Conservation (phyloP, 202 grass and related monocot species). For the Cymbopogon flexuosus region DNA sequence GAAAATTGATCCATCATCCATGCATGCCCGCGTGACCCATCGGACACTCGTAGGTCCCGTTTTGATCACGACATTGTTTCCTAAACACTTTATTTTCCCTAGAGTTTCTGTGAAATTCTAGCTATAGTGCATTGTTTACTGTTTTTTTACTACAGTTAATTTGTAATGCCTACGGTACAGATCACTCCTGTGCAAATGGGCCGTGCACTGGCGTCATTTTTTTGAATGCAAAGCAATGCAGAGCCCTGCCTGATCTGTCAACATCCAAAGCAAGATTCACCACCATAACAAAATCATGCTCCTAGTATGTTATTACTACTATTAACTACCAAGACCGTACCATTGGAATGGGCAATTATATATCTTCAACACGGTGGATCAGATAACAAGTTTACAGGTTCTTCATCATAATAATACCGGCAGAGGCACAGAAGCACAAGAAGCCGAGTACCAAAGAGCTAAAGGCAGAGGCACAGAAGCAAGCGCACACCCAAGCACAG, state of each 20-base stretch:
- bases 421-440: too few species aligned
- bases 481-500: constrained; percentile 16
- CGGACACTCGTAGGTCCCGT: neutral
- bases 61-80: neutral
- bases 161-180: neutral
- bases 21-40: neutral
- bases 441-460: neutral
- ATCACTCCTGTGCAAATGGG: neutral
- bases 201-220: too few species aligned
- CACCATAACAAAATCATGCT: neutral
- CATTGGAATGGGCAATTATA: neutral
- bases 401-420: neutral
- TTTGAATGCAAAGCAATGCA: neutral
- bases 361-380: neutral
- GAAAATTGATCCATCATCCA: neutral
- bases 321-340: neutral
- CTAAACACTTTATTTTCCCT: neutral
- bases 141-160: too few species aligned
- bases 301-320: neutral
- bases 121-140: too few species aligned
- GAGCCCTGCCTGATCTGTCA: neutral
- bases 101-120: neutral
- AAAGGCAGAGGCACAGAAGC: neutral
- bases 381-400: neutral
- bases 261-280: neutral